Conservation (phyloP, 208 protist genomes). For the Leishmania major region DNA sequence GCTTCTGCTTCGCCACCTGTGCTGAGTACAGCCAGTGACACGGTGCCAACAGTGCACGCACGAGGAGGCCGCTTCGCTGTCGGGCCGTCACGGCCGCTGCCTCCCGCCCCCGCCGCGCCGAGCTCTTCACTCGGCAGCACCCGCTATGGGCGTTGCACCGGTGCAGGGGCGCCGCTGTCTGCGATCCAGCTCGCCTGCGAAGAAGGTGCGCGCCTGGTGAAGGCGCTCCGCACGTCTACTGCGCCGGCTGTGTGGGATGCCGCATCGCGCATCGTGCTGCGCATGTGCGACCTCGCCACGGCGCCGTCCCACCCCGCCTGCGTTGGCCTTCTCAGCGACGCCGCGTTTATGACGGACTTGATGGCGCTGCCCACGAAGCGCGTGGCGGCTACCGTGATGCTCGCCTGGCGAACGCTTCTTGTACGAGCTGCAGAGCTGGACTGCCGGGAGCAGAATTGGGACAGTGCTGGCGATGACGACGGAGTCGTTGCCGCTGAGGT, state of each 20-base stretch:
- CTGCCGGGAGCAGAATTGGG: background rate
- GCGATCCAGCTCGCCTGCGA: slow-evolving; percentile 12
- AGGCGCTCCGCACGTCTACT: background rate
- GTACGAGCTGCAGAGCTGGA: slow-evolving; percentile 3
- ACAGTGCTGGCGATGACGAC: background rate
- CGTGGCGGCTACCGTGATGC: background rate
- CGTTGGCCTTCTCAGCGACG: background rate
- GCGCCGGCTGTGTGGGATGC: background rate
- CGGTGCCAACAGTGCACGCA: background rate
- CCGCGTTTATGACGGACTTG: background rate
- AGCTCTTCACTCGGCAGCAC: background rate
- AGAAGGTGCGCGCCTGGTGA: background rate
- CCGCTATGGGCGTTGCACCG: background rate
- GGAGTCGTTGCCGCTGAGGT: background rate
- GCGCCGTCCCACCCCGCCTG: slow-evolving; percentile 19
- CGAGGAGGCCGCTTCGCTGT: background rate
- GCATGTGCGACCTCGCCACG: slow-evolving; percentile 8
- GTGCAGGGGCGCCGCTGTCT: background rate
- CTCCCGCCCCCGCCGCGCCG: background rate
- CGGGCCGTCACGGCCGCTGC: background rate
- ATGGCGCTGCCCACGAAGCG: background rate
- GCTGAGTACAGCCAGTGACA: background rate
- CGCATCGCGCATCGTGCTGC: background rate
- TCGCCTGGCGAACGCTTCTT: slow-evolving; percentile 6
- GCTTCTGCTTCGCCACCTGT: background rate